Conservation (phyloP, 2,329 filamentous ascomycete species). For the Neonectria coccinea region DNA sequence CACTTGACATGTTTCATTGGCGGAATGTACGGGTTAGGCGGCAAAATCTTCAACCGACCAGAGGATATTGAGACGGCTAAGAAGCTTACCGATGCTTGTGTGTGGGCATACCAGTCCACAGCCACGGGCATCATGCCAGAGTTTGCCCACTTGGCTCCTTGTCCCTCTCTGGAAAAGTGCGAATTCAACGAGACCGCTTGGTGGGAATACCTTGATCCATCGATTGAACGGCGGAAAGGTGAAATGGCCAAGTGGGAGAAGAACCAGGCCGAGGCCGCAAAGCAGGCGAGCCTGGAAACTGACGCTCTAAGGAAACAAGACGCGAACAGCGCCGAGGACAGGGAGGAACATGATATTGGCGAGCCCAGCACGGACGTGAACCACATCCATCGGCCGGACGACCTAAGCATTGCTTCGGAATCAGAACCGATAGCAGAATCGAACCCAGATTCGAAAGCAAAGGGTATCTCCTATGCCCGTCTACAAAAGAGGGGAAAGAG, state of each 20-base stretch:
- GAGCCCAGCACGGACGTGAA: neutral
- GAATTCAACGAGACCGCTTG: conserved; percentile 64
- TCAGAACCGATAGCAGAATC: conserved; percentile 6
- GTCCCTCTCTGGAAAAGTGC: conserved; percentile 60
- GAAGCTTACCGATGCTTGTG: conserved; percentile 75
- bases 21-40: conserved; percentile 76
- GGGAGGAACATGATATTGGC: neutral
- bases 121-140: conserved; percentile 76
- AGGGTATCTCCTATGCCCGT: neutral
- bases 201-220: conserved; percentile 62
- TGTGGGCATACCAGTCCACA: conserved; percentile 75
- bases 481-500: conserved; percentile 31
- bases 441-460: conserved; percentile 20
- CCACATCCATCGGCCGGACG: conserved; percentile 13
- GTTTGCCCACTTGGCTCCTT: conserved; percentile 57
- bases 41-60: conserved; percentile 69
- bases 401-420: conserved; percentile 19
- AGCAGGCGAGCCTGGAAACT: neutral
- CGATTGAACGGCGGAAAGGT: conserved; percentile 55
- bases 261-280: conserved; percentile 49
- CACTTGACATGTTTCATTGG: conserved; percentile 77
- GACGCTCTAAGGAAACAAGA: conserved; percentile 6
- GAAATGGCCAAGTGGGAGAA: conserved; percentile 60
- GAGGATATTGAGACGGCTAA: conserved; percentile 72
- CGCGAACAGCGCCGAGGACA: conserved; percentile 1